phyloP scores from a whole-genome alignment of 495 filamentous ascomycete genomes.

The Trichodelitschia bisporula region DNA sequence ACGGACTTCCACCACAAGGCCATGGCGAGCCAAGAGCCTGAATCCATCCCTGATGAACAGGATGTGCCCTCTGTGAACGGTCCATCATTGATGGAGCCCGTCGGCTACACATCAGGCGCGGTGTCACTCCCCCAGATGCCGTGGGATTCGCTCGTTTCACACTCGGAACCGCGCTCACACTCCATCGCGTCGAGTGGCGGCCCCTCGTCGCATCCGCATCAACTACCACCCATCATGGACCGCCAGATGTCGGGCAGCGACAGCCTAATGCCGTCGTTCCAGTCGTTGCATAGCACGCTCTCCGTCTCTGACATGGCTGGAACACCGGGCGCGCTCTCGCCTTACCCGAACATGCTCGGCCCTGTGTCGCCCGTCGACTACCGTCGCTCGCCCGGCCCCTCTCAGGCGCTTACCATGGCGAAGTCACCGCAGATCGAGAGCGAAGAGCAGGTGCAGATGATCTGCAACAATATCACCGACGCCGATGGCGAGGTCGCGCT shows the following conservation, averaged over 20 bases:
- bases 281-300: constrained; percentile 42
- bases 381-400: constrained; percentile 36
- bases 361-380: constrained; percentile 50
- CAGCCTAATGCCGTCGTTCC: constrained; percentile 32
- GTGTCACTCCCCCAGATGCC: constrained; percentile 69
- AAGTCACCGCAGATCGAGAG: constrained; percentile 24
- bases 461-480: constrained; percentile 63
- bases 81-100: constrained; percentile 17
- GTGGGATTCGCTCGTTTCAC: constrained; percentile 60
- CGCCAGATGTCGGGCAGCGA: constrained; percentile 32
- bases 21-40: constrained; percentile 49
- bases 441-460: constrained; percentile 58
- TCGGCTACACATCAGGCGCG: constrained; percentile 35
- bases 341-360: constrained; percentile 47
- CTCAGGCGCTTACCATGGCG: constrained; percentile 17
- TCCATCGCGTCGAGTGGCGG: constrained; percentile 22
- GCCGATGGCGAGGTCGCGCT: constrained; percentile 62
- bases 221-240: constrained; percentile 42
- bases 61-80: constrained; percentile 45
- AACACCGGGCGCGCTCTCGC: constrained; percentile 61
- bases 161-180: constrained; percentile 22
- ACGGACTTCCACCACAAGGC: constrained; percentile 97
- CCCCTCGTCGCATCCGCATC: constrained; percentile 41
- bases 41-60: constrained; percentile 31
- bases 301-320: constrained; percentile 40